Conservation (phyloP, 1,284 basidiomycete species). For the Moesziomyces globuligerus region DNA sequence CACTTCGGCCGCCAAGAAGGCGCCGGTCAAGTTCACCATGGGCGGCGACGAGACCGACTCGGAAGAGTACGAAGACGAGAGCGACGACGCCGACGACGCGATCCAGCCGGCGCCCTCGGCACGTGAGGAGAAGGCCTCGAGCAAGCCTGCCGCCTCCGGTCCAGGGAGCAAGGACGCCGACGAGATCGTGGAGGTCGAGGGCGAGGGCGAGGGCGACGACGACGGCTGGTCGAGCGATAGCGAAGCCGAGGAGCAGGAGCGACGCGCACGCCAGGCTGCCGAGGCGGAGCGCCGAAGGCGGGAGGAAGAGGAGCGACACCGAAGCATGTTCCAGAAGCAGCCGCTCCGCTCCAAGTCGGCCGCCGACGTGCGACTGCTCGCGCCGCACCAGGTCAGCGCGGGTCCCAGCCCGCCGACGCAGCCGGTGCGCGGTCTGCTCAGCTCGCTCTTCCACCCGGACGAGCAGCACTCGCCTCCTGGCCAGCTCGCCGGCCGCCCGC, state of each 20-base stretch:
- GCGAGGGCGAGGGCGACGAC: constrained; percentile 49
- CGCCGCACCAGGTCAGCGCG: constrained; percentile 13
- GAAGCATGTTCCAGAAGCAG: constrained; percentile 80
- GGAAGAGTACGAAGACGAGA: constrained; percentile 56
- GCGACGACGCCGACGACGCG: constrained; percentile 15
- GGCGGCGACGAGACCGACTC: constrained; percentile 60
- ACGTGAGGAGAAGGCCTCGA: neutral
- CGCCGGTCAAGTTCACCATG: constrained; percentile 60
- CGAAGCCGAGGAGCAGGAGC: constrained; percentile 65
- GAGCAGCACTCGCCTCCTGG: constrained; percentile 59
- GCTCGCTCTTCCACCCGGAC: constrained; percentile 62
- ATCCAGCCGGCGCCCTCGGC: constrained; percentile 3
- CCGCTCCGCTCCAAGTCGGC: constrained; percentile 70
- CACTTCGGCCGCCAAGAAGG: constrained; percentile 27
- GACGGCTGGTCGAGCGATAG: constrained; percentile 66
- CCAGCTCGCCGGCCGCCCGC: constrained; percentile 54
- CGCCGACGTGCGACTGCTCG: constrained; percentile 55
- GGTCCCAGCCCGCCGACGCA: constrained; percentile 29
- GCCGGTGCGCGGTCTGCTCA: constrained; percentile 61
- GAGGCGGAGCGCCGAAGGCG: constrained; percentile 68
- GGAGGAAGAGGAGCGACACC: constrained; percentile 76
- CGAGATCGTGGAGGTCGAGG: constrained; percentile 22
- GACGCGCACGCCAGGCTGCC: constrained; percentile 56
- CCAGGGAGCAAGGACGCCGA: constrained; percentile 20
- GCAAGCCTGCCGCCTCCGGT: constrained; percentile 3